Conservation (phyloP, 306 rosid genomes). For the Abrus precatorius region DNA sequence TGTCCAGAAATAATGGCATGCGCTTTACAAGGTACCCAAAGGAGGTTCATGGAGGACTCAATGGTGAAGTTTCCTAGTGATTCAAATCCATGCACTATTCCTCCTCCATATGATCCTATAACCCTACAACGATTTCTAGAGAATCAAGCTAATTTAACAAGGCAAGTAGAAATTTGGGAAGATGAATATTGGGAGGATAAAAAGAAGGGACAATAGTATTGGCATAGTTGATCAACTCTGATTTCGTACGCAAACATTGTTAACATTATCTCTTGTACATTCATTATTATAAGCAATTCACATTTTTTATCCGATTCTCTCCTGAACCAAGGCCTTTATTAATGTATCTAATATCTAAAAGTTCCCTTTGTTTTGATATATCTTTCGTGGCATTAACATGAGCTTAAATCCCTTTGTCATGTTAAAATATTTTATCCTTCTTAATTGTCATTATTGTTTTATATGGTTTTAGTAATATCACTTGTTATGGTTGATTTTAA, state of each 20-base stretch:
- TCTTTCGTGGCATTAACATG: too few species aligned
- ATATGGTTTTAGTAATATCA: too few species aligned
- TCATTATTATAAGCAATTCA: too few species aligned
- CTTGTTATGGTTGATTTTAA: too few species aligned
- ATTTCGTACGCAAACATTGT: neutral
- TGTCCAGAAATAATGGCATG: slow-evolving; percentile 53
- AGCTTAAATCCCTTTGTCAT: too few species aligned
- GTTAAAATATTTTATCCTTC: too few species aligned
- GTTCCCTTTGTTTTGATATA: too few species aligned
- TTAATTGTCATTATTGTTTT: too few species aligned
- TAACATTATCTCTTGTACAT: too few species aligned
- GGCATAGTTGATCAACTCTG: neutral
- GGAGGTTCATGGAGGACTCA: slow-evolving; percentile 75
- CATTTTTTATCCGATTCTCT: too few species aligned
- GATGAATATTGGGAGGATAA: slow-evolving; percentile 53
- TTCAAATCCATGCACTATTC: slow-evolving; percentile 65
- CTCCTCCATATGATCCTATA: slow-evolving; percentile 62
- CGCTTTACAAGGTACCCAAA: slow-evolving; percentile 48
- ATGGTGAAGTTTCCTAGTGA: slow-evolving; percentile 68
- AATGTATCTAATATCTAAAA: too few species aligned
- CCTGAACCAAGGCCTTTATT: too few species aligned
- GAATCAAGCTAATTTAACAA: slow-evolving; percentile 53
- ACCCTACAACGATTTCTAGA: slow-evolving; percentile 40
- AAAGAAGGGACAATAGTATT: slow-evolving; percentile 27
- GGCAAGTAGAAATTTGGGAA: slow-evolving; percentile 75